Evolutionary conservation across 2,329 filamentous ascomycete species (phyloP).

Genomic region (Penicillium fuscoglaucum): DNA sequence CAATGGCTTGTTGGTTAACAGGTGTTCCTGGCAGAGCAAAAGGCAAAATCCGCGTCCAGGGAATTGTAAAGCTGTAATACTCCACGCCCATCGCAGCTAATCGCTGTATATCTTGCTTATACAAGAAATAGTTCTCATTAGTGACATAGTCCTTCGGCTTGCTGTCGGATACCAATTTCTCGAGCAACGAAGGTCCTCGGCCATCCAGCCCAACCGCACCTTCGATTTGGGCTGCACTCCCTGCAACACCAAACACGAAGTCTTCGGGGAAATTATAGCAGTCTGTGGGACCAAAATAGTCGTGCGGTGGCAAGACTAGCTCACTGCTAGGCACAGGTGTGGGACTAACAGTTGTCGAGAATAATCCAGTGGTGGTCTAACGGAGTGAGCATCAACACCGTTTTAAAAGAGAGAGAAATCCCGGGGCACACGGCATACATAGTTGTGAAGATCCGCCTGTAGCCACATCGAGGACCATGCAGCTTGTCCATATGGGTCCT

Average conservation of each 20-base stretch:
- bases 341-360: constrained; percentile 55
- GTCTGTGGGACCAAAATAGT: constrained; percentile 49
- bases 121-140: constrained; percentile 53
- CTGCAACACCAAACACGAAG: constrained; percentile 48
- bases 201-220: constrained; percentile 46
- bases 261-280: constrained; percentile 38
- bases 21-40: constrained; percentile 47
- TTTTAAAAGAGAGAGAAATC: not conserved
- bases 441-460: constrained; percentile 32
- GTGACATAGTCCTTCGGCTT: constrained; percentile 50
- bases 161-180: constrained; percentile 37
- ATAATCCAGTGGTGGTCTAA: constrained; percentile 38
- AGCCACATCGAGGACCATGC: constrained; percentile 41
- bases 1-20: constrained; percentile 49
- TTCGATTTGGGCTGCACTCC: constrained; percentile 48
- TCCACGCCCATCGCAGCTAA: constrained; percentile 42
- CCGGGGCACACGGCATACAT: constrained; percentile 16
- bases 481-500: constrained; percentile 37
- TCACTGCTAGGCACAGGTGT: constrained; percentile 57
- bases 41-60: constrained; percentile 53
- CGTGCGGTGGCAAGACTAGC: constrained; percentile 55
- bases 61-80: constrained; percentile 48
- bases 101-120: constrained; percentile 49
- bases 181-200: constrained; percentile 41
- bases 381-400: not conserved